Percentiles rank a stretch among this genome's conserved stretches.
phyloP scores from a whole-genome alignment of 208 protist genomes.

The Trypanosomatidae sp. region DNA sequence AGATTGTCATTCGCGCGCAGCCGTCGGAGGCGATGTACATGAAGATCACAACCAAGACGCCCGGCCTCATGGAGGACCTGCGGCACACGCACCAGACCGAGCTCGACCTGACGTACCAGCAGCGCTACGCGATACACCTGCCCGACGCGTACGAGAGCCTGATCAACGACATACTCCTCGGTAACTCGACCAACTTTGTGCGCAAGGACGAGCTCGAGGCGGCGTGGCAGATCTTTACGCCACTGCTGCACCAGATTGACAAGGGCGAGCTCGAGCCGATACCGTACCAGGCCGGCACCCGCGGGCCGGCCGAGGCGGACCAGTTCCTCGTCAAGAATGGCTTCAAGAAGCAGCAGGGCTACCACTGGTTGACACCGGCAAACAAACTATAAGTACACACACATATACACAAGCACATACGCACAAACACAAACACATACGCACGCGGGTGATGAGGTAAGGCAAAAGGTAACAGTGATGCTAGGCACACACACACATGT shows the following conservation, averaged over 20 bases:
- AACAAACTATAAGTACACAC: slow-evolving; percentile 43
- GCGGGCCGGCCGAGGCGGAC: slow-evolving; percentile 69
- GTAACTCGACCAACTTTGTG: slow-evolving; percentile 86
- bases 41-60: slow-evolving; percentile 83
- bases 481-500: too few species aligned
- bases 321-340: slow-evolving; percentile 37
- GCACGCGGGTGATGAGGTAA: too few species aligned
- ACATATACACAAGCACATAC: neutral
- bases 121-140: slow-evolving; percentile 60
- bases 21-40: slow-evolving; percentile 89
- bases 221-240: slow-evolving; percentile 87
- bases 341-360: slow-evolving; percentile 36
- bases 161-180: slow-evolving; percentile 73
- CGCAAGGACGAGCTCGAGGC: slow-evolving; percentile 86
- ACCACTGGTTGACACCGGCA: slow-evolving; percentile 24
- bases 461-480: too few species aligned
- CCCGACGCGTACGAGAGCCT: slow-evolving; percentile 89
- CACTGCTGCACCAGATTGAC: slow-evolving; percentile 84
- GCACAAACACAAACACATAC: too few species aligned
- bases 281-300: slow-evolving; percentile 68
- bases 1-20: slow-evolving; percentile 88
- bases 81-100: slow-evolving; percentile 75
- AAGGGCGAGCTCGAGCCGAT: slow-evolving; percentile 33
- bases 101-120: slow-evolving; percentile 83
- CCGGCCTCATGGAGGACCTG: slow-evolving; percentile 57